Base-by-base conservation (phyloP, 768 basidiomycete species). In the Serendipita sp. region DNA sequence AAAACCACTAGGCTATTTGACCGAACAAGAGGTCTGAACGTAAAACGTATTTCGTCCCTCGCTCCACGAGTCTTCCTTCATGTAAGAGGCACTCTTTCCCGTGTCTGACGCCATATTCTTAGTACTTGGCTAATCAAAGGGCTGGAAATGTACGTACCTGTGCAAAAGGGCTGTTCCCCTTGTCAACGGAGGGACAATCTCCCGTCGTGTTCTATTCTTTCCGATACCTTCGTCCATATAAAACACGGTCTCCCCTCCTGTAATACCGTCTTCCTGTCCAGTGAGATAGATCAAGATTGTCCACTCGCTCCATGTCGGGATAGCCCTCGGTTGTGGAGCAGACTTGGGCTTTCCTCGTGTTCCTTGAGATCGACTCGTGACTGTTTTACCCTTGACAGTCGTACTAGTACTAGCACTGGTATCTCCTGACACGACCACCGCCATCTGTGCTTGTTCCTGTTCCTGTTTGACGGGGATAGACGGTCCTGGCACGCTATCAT, bases 201-300 rank as follows among this genome's bases (percentile, higher is more conserved):
- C 79, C 3, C 74, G 73, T 45, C 76, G 74, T 65, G 80, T 78
- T 0, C 80, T 79, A 68, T 76, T 78, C 64, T 80, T 76, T 44
- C 64, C 46, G 28, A 46, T 41, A 1, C 65, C 64, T 3, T 67
- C 63, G 15, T 81, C 80, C 58, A 77, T 78, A 71, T 88, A 86
- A 71, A 90, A 90, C 15, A 85, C 71, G 0, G 88, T 90, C 84
- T 88, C 82, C 3, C 86, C 86, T 36, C 86, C 86, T 69, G 83
- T 77, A 1, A 89, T 82, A 16, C 85, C 86, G 70, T 88, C 86
- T 69, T 89, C 85, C 3, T 71, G 71, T 1, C 88, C 88, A 3
- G 85, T 83, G 38, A 90, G 72, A 70, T 89, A 89, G 30, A 89
- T 77, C 30, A 90, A 72, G 44, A 89, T 72, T 0, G 88, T 90